phyloP scores from a whole-genome alignment of 148 eudicot genomes.

The Amaranthus cruentus region DNA sequence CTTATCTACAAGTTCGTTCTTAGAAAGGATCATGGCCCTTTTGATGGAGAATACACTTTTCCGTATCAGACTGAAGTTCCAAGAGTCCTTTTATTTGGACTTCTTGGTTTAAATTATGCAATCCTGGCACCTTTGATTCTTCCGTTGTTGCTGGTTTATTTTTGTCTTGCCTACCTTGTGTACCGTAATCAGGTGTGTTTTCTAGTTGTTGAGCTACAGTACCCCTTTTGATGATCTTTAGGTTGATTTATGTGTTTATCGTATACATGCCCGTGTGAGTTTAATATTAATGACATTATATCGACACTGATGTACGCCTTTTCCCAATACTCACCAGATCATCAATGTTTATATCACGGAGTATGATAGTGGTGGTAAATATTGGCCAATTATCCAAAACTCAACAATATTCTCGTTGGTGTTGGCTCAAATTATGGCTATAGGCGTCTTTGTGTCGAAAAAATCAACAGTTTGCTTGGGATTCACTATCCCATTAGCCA shows the following conservation, averaged over 20 bases:
- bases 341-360: constrained; percentile 74
- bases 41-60: constrained; percentile 57
- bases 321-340: constrained; percentile 46
- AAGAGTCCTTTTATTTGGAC: constrained; percentile 72
- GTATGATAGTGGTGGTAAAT: constrained; percentile 79
- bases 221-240: neutral
- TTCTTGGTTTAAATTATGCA: constrained; percentile 71
- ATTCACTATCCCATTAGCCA: constrained; percentile 52
- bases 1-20: constrained; percentile 40
- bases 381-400: constrained; percentile 78
- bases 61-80: constrained; percentile 96
- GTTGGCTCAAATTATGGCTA: constrained; percentile 59
- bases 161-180: constrained; percentile 72
- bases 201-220: constrained; percentile 2
- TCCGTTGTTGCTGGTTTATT: constrained; percentile 83
- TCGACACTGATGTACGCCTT: constrained; percentile 1
- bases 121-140: constrained; percentile 76
- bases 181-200: constrained; percentile 86
- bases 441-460: constrained; percentile 59
- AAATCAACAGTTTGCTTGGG: constrained; percentile 44
- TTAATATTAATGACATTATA: neutral
- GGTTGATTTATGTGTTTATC: neutral
- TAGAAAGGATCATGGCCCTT: constrained; percentile 45
- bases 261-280: constrained; percentile 4
- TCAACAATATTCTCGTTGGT: constrained; percentile 71